Evolutionary conservation across 148 eudicot genomes (phyloP).

Genomic region (Suaeda aralocaspica): DNA sequence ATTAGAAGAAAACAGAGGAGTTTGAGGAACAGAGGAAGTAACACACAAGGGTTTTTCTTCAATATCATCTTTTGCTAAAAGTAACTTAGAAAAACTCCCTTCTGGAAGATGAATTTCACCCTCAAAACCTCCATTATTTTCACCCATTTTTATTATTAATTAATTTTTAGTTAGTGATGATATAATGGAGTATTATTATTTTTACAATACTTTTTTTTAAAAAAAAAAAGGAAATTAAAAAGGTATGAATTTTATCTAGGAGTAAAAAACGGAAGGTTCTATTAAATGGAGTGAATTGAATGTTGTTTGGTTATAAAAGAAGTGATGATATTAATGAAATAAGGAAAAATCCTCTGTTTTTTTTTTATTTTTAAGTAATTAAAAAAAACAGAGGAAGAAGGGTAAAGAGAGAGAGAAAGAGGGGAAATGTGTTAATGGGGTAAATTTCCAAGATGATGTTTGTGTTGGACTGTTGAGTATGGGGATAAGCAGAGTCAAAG

Average conservation of each 20-base stretch:
- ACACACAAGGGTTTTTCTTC: neutral
- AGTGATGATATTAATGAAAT: too few relatives aligned
- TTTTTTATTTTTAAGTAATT: neutral
- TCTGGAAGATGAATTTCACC: slow-evolving; percentile 29
- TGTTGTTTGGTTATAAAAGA: neutral
- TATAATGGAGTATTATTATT: neutral
- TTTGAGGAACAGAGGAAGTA: neutral
- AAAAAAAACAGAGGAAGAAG: neutral
- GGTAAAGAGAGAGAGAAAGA: neutral
- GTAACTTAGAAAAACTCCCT: slow-evolving; percentile 35
- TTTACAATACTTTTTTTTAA: neutral
- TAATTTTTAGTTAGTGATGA: neutral
- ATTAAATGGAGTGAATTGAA: neutral
- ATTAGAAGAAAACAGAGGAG: slow-evolving; percentile 30
- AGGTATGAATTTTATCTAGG: slow-evolving; percentile 2
- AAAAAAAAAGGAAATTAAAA: slow-evolving; percentile 1
- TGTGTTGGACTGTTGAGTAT: slow-evolving; percentile 29
- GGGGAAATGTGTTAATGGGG: slow-evolving; percentile 10
- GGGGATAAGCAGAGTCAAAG: slow-evolving; percentile 37
- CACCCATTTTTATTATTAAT: slow-evolving; percentile 25
- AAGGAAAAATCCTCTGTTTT: too few relatives aligned
- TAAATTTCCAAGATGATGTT: slow-evolving; percentile 31
- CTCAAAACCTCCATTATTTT: slow-evolving; percentile 27
- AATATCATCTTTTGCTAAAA: slow-evolving; percentile 25
- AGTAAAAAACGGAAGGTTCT: slow-evolving; percentile 26